Base-by-base conservation (phyloP, 495 filamentous ascomycete genomes). In the Tuber microsphaerosporum region DNA sequence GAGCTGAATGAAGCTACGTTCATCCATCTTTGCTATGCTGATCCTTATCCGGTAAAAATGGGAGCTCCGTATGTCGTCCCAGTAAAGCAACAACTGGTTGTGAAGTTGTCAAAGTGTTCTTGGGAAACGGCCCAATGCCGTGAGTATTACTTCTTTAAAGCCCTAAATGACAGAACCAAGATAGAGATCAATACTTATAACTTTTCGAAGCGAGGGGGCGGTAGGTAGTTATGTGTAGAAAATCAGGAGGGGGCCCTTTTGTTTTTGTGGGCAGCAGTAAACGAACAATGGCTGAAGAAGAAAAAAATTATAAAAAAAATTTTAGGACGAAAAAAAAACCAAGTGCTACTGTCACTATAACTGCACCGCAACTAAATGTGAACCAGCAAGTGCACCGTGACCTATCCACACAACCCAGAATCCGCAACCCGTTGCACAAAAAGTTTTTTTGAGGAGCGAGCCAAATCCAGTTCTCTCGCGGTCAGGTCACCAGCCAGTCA, bases 1-100 rank as follows among this genome's bases (percentile, higher is more conserved):
- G 86, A 92, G 88, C 86, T 91, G 88, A 76, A 91, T 85, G 79
- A 94, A 90, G 83, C 87, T 86, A 84, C 91, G 89, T 81, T 92
- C 88, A 85, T 93, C 91, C 92, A 94, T 94, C 82, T 78, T 76
- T 72, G 74, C 56, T 34, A 17, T 65, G 26, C 26, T 34, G 56
- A 34, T 34, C 56, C 56, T 16, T 65, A 65, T 65, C 56, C 56
- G 56, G 56, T 1, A 34, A 65, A 17, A 34, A 0, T 3, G 26
- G 26, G 26, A 65, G 14, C 1, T 10, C 10, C 17, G 56, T 17
- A 65, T 9, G 56, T 34, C 26, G 56, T 65, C 26, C 56, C 56
- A 34, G 56, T 17, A 65, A 34, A 34, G 56, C 14, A 65, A 65
- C 56, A 31, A 65, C 17, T 65, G 26, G 56, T 34, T 34, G 56